Evolutionary conservation across 2,329 filamentous ascomycete species (phyloP), one percentile per base, ranked within the genome.

Genomic region (Fusarium chlamydosporum): DNA sequence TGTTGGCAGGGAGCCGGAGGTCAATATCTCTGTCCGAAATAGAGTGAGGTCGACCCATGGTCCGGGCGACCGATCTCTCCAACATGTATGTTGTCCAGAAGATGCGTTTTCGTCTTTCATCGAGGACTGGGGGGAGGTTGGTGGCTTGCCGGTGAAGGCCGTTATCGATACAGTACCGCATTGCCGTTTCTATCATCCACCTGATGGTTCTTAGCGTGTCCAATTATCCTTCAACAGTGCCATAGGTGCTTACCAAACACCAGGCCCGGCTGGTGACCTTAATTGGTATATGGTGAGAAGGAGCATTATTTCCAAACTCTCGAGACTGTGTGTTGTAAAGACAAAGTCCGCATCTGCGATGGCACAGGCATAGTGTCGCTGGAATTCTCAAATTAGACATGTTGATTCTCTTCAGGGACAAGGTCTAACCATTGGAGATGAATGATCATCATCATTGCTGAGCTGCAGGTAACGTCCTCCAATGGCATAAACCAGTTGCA

Each of bases 41-140:
- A 20, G 48, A 58, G 11, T 58, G 38, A n/a, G 55, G 31, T 20
- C 55, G 50, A 6, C 55, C 55, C 55, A 58, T 58, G 12, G 55
- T 33, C 5, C 55, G 31, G 4, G 55, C 48, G 2, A 58, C 8
- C 3, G 55, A 58, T 55, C 48, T 33, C n/a, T 45, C 38, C 11
- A 58, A 27, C 38, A 58, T 58, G 2, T 55, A 58, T 20, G 55
- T 2, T 15, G 55, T 58, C 55, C 55, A 58, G 26, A 58, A 58
- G 5, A 55, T 58, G 0, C 38, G 16, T 7, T 58, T 58, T 2
- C 48, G 38, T 0, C 38, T 18, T 12, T 58, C 31, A 4, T 58
- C 18, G n/a, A 58, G 7, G 3, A 2, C 20, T 10, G 55, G 26
- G 11, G 38, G 6, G 3, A 55, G 16, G 5, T 38, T 43, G 0